Base-by-base conservation (phyloP, 1,284 basidiomycete species). In the Puccinia polysora region DNA sequence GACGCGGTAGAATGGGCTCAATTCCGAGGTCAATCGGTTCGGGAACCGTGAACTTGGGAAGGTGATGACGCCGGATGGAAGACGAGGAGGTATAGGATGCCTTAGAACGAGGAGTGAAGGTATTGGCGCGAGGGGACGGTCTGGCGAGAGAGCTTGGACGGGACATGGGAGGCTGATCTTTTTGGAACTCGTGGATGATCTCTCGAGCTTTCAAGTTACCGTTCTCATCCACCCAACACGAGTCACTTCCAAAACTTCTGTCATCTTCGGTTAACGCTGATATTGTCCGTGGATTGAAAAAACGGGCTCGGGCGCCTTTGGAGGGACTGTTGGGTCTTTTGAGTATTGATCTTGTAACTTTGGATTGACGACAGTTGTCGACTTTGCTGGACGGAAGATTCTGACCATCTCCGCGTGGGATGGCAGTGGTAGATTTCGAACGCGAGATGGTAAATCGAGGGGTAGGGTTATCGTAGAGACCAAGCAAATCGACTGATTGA, bases 1-100 rank as follows among this genome's bases (percentile, higher is more conserved):
- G 64, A 23, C 49, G 30, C 10, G 65, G 65, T 59, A 69, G 50
- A 32, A 69, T 69, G 43, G 65, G 65, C 47, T 69, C 65, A 20
- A 69, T 59, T 18, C 40, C 53, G 4, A 69, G 45, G 14, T 58
- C 55, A 45, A 47, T 50, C 25, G 65, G 65, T 45, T 69, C 65
- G 38, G 65, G 65, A 47, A 69, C 59, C 15, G 32, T 69, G 32
- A 69, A 69, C 25, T 49, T 56, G 20, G 55, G 55, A 40, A 43
- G 45, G 50, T 69, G 65, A 20, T 23, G 34, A 10, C 36, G 32
- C 47, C 55, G 36, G n/a, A 34, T 50, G 10, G 28, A 6, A 23
- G 3, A 15, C 12, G 40, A 40, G 15, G 65, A 47, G 59, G 40
- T 47, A 8, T n/a, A 52, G 28, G 64, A 14, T 25, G 45, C 7